Percentiles rank a stretch among this genome's conserved stretches.
Evolutionary conservation across 805 yeast genomes (phyloP).

Genomic region (Candida jianshihensis): DNA sequence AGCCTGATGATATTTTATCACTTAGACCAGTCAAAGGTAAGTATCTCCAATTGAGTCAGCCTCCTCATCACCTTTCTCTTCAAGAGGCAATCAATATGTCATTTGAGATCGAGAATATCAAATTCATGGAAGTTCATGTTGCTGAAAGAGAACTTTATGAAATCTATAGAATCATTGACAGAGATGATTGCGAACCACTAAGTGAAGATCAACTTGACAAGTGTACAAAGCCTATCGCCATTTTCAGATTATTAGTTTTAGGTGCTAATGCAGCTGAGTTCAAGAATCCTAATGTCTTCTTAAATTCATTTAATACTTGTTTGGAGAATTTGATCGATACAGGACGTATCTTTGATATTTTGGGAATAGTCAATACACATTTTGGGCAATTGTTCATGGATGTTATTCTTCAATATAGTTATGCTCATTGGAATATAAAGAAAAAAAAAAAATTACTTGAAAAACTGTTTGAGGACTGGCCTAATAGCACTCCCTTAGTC

Average conservation of each 20-base stretch:
- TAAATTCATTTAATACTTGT: slow-evolving; percentile 30
- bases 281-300: slow-evolving; percentile 31
- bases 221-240: slow-evolving; percentile 22
- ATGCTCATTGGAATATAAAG: slow-evolving; percentile 36
- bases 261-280: slow-evolving; percentile 25
- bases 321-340: slow-evolving; percentile 35
- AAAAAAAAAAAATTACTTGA: slow-evolving; percentile 14
- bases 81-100: slow-evolving; percentile 11
- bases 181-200: no score
- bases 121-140: slow-evolving; percentile 20
- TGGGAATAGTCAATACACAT: slow-evolving; percentile 18
- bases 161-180: slow-evolving; percentile 8
- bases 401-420: slow-evolving; percentile 36
- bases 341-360: slow-evolving; percentile 27
- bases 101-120: slow-evolving; percentile 5
- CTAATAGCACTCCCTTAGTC: slow-evolving; percentile 24
- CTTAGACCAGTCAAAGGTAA: slow-evolving; percentile 14
- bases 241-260: slow-evolving; percentile 27
- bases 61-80: no score
- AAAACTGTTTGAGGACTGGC: slow-evolving; percentile 27
- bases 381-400: slow-evolving; percentile 31
- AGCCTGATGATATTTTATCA: slow-evolving; percentile 11
- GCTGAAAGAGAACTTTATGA: slow-evolving; percentile 22
- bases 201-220: no score
- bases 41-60: no score